Conservation (phyloP, 306 rosid genomes). For the Vicia villosa region DNA sequence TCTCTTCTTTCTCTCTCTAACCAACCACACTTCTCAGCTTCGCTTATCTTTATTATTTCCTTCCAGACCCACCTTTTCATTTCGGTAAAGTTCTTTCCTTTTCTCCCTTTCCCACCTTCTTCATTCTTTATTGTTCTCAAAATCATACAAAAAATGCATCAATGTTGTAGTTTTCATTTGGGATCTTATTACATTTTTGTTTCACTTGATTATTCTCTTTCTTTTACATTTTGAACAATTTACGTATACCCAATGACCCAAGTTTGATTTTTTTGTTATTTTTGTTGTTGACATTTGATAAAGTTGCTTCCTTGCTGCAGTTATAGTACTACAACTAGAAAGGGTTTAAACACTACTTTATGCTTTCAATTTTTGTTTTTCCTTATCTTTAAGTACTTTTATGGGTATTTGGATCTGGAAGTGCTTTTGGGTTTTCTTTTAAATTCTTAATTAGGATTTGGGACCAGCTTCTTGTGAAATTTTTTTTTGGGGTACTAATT, state of each 20-base stretch:
- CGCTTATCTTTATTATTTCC: neutral
- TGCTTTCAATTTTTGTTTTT: neutral
- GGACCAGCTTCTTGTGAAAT: slow-evolving; percentile 38
- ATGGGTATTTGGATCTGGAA: slow-evolving; percentile 51
- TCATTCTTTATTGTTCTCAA: neutral
- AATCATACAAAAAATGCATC: slow-evolving; percentile 9
- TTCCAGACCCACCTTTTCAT: slow-evolving; percentile 28
- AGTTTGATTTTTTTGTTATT: slow-evolving; percentile 23
- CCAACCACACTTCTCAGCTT: neutral
- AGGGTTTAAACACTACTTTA: slow-evolving; percentile 24
- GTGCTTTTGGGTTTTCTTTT: slow-evolving; percentile 40
- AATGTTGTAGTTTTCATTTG: slow-evolving; percentile 35
- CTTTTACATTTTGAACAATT: slow-evolving; percentile 33
- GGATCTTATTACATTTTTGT: slow-evolving; percentile 49
- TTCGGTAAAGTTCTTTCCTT: slow-evolving; percentile 46
- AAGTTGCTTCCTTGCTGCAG: slow-evolving; percentile 37
- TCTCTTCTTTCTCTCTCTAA: neutral
- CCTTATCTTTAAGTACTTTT: slow-evolving; percentile 31
- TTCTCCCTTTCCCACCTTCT: slow-evolving; percentile 22
- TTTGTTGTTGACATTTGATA: slow-evolving; percentile 33
- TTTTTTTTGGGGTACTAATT: slow-evolving; percentile 17
- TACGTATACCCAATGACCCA: slow-evolving; percentile 39
- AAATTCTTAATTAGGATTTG: slow-evolving; percentile 41
- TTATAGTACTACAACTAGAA: slow-evolving; percentile 30
- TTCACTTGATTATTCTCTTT: slow-evolving; percentile 17